Conservation (phyloP, 192 early-diverging fungal species). For the Lunasporangiospora selenospora region DNA sequence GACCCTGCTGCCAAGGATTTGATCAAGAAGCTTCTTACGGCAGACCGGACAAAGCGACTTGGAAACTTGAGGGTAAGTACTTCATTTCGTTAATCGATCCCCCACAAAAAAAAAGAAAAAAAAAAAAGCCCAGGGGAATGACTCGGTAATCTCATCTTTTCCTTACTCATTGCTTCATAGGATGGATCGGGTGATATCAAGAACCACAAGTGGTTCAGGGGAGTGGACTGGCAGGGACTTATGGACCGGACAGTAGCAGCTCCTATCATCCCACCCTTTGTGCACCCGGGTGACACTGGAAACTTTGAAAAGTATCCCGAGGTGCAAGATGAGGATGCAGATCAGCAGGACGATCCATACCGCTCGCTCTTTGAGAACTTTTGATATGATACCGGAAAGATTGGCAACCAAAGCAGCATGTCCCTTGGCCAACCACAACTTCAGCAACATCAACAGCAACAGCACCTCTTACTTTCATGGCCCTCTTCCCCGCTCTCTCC, state of each 20-base stretch:
- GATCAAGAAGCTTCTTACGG: constrained; percentile 84
- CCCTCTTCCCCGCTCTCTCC: too few species aligned
- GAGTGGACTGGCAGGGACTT: constrained; percentile 92
- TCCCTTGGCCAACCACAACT: neutral
- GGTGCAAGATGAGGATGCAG: constrained; percentile 65
- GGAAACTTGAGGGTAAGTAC: constrained; percentile 71
- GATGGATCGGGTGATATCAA: constrained; percentile 93
- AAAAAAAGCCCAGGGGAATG: too few species aligned
- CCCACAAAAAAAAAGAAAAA: too few species aligned
- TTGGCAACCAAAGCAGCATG: constrained; percentile 41
- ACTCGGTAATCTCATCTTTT: too few species aligned
- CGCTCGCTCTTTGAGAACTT: constrained; percentile 80
- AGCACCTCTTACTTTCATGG: too few species aligned
- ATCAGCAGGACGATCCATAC: constrained; percentile 72
- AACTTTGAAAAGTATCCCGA: constrained; percentile 99
- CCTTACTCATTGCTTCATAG: too few species aligned
- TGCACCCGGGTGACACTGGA: constrained; percentile 92
- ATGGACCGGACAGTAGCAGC: constrained; percentile 76
- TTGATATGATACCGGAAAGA: constrained; percentile 59
- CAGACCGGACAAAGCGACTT: constrained; percentile 88
- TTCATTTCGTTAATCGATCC: too few species aligned
- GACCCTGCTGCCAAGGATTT: constrained; percentile 83
- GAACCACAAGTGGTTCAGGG: constrained; percentile 92
- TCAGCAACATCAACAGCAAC: constrained; percentile 5
- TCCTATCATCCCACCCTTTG: constrained; percentile 90